Evolutionary conservation across 2,329 filamentous ascomycete genomes (phyloP), one percentile per base, ranked within the genome.

Genomic region (Curvularia sp.): DNA sequence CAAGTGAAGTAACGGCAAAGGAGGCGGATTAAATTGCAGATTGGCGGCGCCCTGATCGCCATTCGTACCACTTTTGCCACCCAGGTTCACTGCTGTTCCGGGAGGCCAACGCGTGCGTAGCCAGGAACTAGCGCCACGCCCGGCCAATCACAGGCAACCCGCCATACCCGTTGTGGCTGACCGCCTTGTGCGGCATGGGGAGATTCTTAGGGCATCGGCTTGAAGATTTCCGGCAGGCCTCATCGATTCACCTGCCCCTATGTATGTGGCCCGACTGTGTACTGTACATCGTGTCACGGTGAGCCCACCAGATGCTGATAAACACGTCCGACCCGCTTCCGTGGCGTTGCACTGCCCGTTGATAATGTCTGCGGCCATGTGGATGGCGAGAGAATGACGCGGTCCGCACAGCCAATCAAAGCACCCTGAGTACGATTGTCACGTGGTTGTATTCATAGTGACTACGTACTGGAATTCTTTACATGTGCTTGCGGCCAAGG

Each of bases 11-110:
- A 58, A 30, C 55, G 18, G 68, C 61, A 64, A 58, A 65, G 66
- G 69, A 69, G 69, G 69, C 67, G 66, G 64, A 64, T 69, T 70
- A 69, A 71, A 68, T 65, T 69, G 64, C 61, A 69, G 63, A 64
- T 62, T 61, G 67, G 61, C 63, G 60, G 55, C 62, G 55, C 66
- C 57, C 60, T 50, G 67, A 71, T 70, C 66, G 60, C 55, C 64
- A 49, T 55, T 56, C 57, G 61, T 62, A 67, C 70, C 67, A 73
- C 70, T 74, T 72, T 70, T 39, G 57, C 64, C 62, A 60, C 55
- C 59, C 62, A 68, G 68, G 65, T 58, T 61, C 51, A 55, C 50
- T 49, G 57, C 60, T 48, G 64, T 63, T 66, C 67, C 68, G 65
- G 55, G 49, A 39, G 39, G 53, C 49, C 20, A n/a, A 42, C 42